Percentiles rank a stretch among this genome's conserved stretches.
phyloP scores from a whole-genome alignment of 2,329 filamentous ascomycete genomes.

The Trichoderma asperellum region DNA sequence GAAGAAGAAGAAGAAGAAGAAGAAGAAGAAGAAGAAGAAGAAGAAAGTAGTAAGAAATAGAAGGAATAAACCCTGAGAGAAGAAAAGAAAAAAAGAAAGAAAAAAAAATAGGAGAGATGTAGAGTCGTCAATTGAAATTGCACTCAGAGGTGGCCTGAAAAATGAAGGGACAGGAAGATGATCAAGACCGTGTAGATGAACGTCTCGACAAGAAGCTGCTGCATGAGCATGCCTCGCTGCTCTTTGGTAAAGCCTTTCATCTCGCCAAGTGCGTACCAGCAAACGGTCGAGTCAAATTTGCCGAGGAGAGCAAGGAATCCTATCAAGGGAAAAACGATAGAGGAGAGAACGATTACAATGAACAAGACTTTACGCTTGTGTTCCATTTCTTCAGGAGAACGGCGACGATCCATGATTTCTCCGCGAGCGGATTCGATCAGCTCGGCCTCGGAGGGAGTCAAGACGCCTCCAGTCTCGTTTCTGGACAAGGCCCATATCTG shows the following conservation, averaged over 20 bases:
- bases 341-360: constrained; percentile 44
- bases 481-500: neutral
- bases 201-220: constrained; percentile 46
- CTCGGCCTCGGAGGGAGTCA: constrained; percentile 30
- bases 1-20: neutral
- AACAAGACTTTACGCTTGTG: constrained; percentile 46
- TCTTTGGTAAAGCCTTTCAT: constrained; percentile 43
- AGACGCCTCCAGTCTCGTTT: neutral
- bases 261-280: constrained; percentile 55
- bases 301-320: constrained; percentile 51
- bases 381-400: constrained; percentile 37
- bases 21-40: neutral
- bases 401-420: constrained; percentile 39
- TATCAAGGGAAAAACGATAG: constrained; percentile 52
- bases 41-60: neutral
- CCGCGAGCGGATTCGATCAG: constrained; percentile 41
- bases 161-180: constrained; percentile 40
- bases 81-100: neutral
- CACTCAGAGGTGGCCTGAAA: constrained; percentile 32
- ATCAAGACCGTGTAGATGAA: constrained; percentile 42
- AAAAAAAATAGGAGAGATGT: neutral
- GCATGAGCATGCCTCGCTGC: constrained; percentile 40
- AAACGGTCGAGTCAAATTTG: constrained; percentile 50
- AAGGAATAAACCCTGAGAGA: neutral
- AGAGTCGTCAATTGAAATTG: neutral